Conservation (phyloP, 148 eudicot genomes). For the Rheum nobile region DNA sequence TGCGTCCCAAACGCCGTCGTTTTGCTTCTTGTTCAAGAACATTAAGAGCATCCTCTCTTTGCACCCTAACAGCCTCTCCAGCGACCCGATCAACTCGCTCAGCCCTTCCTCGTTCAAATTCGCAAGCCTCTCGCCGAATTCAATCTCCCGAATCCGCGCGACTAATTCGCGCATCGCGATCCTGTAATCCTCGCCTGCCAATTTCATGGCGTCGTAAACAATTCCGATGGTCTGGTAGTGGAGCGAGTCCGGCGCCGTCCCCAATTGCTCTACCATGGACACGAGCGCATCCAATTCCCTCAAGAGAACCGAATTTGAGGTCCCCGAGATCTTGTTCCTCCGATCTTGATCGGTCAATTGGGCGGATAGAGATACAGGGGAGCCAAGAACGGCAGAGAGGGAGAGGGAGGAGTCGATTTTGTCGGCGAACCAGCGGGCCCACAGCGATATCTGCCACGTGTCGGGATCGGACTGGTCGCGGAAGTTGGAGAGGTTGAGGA, state of each 20-base stretch:
- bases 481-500: constrained; percentile 32
- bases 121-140: neutral
- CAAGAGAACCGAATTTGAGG: constrained; percentile 13
- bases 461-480: constrained; percentile 21
- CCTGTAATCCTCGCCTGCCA: constrained; percentile 54
- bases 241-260: constrained; percentile 34
- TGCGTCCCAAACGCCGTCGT: constrained; percentile 53
- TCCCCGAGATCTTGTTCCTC: neutral
- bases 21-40: constrained; percentile 50
- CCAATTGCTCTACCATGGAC: constrained; percentile 32
- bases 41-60: constrained; percentile 24
- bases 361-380: constrained; percentile 3
- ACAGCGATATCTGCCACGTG: constrained; percentile 36
- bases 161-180: constrained; percentile 26
- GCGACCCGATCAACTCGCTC: constrained; percentile 18
- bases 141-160: constrained; percentile 19
- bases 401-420: constrained; percentile 24
- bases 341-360: neutral
- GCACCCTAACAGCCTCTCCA: constrained; percentile 32
- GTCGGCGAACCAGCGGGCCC: constrained; percentile 59
- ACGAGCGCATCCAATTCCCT: constrained; percentile 27
- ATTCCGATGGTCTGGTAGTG: constrained; percentile 30
- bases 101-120: constrained; percentile 17
- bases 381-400: constrained; percentile 16
- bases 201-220: constrained; percentile 36